Conservation (phyloP, 345 rosid genomes). For the Schrenkiella parvula region DNA sequence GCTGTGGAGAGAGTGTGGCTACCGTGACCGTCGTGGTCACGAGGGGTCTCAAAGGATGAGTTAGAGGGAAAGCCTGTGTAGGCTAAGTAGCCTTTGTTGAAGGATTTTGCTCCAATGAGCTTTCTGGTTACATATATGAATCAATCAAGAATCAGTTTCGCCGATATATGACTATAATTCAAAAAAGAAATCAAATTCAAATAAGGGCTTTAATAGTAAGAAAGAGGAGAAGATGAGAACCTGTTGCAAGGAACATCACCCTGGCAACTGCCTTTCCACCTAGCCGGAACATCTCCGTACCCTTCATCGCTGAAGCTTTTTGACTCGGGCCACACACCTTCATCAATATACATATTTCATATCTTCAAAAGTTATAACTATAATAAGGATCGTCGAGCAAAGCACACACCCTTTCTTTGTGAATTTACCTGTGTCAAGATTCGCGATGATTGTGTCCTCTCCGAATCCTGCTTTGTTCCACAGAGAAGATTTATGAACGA, state of each 20-base stretch:
- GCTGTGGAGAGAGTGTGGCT: conserved; percentile 65
- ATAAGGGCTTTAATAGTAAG: not conserved
- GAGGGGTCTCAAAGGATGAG: conserved; percentile 24
- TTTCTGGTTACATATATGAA: conserved; percentile 37
- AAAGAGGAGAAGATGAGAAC: conserved; percentile 16
- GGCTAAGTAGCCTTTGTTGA: conserved; percentile 52
- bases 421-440: conserved; percentile 51
- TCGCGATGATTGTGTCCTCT: conserved; percentile 50
- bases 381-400: not conserved
- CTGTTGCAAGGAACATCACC: conserved; percentile 48
- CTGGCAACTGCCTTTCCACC: conserved; percentile 55
- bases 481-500: conserved; percentile 34
- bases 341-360: not conserved
- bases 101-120: conserved; percentile 62
- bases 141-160: not conserved
- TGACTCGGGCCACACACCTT: conserved; percentile 68
- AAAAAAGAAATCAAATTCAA: not conserved
- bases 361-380: not conserved
- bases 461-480: conserved; percentile 54
- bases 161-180: not conserved
- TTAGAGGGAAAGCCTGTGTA: conserved; percentile 28
- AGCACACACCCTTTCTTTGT: not conserved
- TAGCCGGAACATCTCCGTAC: conserved; percentile 46
- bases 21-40: conserved; percentile 56
- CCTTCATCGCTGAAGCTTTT: conserved; percentile 60